Base-by-base conservation (phyloP, 2,329 filamentous ascomycete genomes). In the Xylariaceae sp. region DNA sequence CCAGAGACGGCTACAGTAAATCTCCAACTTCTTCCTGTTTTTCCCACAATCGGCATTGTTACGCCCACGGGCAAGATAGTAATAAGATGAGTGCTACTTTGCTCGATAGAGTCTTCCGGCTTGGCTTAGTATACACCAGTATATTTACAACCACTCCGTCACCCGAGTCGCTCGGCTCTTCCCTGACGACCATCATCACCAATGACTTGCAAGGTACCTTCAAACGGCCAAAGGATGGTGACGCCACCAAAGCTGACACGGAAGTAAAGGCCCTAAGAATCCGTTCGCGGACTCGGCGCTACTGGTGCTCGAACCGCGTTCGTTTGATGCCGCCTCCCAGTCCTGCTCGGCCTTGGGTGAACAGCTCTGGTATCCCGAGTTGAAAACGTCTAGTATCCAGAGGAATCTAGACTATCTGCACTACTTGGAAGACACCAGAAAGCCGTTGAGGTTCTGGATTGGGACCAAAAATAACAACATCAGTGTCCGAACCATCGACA, bases 171-270 rank as follows among this genome's bases (percentile, higher is more conserved):
- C 42, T 67, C 5, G 52, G 57, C 23, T 61, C 63, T 1, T 61
- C 61, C 19, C 46, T 67, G 29, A 63, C 60, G 5, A 53, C 68
- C 17, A 41, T 67, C 17, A 54, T 63, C 31, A 58, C 65, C 43
- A 69, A 68, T 51, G 64, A 68, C 35, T 59, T 69, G 23, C 56
- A 59, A 53, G 66, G 64, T 62, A 46, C n/a, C n/a, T n/a, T n/a
- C n/a, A n/a, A n/a, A n/a, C n/a, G n/a, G n/a, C n/a, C n/a, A n/a
- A n/a, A n/a, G n/a, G n/a, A n/a, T n/a, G n/a, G n/a, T n/a, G n/a
- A n/a, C n/a, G n/a, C n/a, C n/a, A n/a, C n/a, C n/a, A n/a, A n/a
- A n/a, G n/a, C n/a, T n/a, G n/a, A n/a, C n/a, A n/a, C n/a, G n/a
- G n/a, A n/a, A 17, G 3, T 4, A 4, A 35, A 68, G 65, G 64